Evolutionary conservation across 2,329 filamentous ascomycete genomes (phyloP), one percentile per base, ranked within the genome.

Genomic region (Acephala macrosclerotiorum): DNA sequence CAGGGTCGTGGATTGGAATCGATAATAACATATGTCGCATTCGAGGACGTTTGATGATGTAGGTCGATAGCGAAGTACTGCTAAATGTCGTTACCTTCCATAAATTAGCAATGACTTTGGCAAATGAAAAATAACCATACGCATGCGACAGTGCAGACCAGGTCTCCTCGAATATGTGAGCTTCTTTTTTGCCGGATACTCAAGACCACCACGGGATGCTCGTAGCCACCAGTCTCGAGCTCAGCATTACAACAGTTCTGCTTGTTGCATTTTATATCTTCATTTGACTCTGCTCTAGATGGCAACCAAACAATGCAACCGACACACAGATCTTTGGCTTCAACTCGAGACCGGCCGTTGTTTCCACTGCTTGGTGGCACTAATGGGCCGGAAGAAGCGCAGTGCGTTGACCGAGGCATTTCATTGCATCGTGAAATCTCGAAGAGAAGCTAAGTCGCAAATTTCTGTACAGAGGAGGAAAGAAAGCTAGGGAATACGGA

Each of bases 251-350:
- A 63, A 20, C 68, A 69, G 20, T 26, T 18, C 18, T 25, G 22
- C 14, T 63, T 70, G 38, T 53, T 60, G 18, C 70, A 71, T 40
- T 51, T 45, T 7, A 71, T 64, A 11, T 33, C 60, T 11, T 40
- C 59, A 26, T 58, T 49, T 14, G 16, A 53, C 0, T 11, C 26
- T 18, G 42, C 58, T 58, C 65, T 67, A 1, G 40, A 18, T 16
- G 68, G 66, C 16, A 71, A 42, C 70, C 68, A 71, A 25, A 71
- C 61, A 36, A 71, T 67, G 35, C 66, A 70, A 7, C 68, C 69
- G 6, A 66, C 65, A 51, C 68, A 71, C 12, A 71, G 18, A 60
- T 71, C 68, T 1, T 26, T 36, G 18, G 61, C 35, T 38, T 58
- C 40, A 18, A 66, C n/a, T 25, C 7, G 45, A 25, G 45, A 14